Evolutionary conservation across 495 filamentous ascomycete genomes (phyloP).

Genomic region (Amniculicola lignicola): DNA sequence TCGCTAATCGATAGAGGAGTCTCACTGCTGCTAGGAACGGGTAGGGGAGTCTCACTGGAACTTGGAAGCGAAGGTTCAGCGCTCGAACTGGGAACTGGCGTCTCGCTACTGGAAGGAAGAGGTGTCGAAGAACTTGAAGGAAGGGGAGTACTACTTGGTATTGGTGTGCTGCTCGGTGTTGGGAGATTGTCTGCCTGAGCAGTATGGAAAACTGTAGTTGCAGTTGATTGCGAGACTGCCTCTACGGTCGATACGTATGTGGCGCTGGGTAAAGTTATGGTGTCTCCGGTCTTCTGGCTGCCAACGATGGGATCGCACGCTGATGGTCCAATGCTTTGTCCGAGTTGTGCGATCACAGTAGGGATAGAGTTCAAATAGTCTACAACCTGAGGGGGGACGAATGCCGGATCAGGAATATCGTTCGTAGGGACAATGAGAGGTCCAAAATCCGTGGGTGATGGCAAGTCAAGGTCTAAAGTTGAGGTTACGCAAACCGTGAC

Average conservation of each 20-base stretch:
- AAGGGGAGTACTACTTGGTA: background rate
- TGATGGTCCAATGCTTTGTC: constrained; percentile 5
- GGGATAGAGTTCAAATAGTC: constrained; percentile 25
- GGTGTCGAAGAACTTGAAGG: background rate
- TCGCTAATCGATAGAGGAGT: constrained; percentile 2
- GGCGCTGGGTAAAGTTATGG: background rate
- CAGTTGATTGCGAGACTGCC: background rate
- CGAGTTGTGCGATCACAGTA: constrained; percentile 26
- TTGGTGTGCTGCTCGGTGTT: background rate
- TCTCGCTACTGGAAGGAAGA: background rate
- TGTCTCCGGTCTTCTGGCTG: background rate
- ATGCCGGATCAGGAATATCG: constrained; percentile 1
- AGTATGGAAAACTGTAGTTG: background rate
- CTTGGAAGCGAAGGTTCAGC: background rate
- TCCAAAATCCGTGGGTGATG: constrained; percentile 20
- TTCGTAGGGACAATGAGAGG: constrained; percentile 17
- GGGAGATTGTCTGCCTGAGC: background rate
- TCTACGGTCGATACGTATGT: constrained; percentile 6
- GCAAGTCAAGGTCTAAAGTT: constrained; percentile 11
- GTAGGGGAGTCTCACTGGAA: background rate
- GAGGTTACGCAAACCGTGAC: constrained; percentile 9
- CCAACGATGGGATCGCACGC: constrained; percentile 30
- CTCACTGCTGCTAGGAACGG: background rate
- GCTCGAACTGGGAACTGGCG: constrained; percentile 1
- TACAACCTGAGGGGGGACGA: constrained; percentile 16